phyloP scores from a whole-genome alignment of 257 asterid genomes.

The Solanum peruvianum region DNA sequence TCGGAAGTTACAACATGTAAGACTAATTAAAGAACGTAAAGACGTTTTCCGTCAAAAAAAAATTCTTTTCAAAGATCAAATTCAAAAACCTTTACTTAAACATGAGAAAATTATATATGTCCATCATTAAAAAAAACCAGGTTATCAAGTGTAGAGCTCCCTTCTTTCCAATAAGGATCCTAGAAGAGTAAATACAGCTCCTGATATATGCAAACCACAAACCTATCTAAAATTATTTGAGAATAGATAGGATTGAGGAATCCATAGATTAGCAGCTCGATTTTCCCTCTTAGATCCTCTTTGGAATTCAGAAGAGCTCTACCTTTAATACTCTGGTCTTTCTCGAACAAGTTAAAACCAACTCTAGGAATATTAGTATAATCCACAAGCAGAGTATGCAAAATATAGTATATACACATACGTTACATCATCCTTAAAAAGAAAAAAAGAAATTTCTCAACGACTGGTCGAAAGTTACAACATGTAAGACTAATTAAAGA shows the following conservation, averaged over 20 bases:
- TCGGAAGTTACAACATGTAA: background rate
- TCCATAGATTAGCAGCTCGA: slow-evolving; percentile 72
- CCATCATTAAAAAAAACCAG: background rate
- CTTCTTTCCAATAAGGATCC: slow-evolving; percentile 78
- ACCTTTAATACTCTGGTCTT: slow-evolving; percentile 21
- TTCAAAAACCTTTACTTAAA: no score
- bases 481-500: background rate
- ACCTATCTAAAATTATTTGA: slow-evolving; percentile 4
- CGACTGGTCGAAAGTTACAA: background rate
- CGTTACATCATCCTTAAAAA: background rate
- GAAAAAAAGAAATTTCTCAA: background rate
- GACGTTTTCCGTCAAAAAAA: background rate
- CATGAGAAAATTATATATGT: background rate
- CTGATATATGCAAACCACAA: slow-evolving; percentile 78
- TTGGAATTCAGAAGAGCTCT: slow-evolving; percentile 93
- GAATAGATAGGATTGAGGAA: slow-evolving; percentile 51
- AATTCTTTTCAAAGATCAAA: background rate
- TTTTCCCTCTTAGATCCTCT: slow-evolving; percentile 52
- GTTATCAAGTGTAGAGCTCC: slow-evolving; percentile 55
- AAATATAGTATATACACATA: background rate
- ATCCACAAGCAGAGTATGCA: background rate
- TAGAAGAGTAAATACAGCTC: slow-evolving; percentile 48
- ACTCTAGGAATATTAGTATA: background rate
- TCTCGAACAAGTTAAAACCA: background rate
- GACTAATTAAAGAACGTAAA: background rate